phyloP scores from a whole-genome alignment of 1,284 basidiomycete species.

The Cutaneotrichosporon mucoides region DNA sequence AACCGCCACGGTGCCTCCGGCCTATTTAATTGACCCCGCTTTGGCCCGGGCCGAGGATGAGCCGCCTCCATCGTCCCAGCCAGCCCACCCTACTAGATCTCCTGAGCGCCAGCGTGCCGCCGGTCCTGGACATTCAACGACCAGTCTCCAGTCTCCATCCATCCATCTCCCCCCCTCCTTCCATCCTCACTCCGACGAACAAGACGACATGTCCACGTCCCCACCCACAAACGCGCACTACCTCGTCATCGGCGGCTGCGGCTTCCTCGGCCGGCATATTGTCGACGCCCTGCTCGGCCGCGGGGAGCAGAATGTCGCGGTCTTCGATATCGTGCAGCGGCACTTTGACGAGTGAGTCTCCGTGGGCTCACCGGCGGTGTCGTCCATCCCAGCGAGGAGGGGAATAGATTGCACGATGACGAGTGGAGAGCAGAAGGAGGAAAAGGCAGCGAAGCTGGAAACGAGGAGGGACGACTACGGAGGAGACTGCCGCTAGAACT shows the following conservation, averaged over 20 bases:
- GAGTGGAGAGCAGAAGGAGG: background rate
- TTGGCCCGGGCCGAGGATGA: background rate
- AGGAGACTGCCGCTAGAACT: background rate
- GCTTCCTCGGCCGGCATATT: constrained; percentile 86
- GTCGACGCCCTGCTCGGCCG: constrained; percentile 74
- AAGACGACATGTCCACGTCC: constrained; percentile 15
- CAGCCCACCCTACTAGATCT: background rate
- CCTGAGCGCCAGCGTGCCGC: too few relatives aligned
- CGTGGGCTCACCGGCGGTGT: too few relatives aligned
- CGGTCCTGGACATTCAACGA: too few relatives aligned
- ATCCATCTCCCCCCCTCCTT: background rate
- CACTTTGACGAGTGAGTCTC: constrained; percentile 57
- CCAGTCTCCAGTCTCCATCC: background rate
- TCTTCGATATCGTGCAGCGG: constrained; percentile 86
- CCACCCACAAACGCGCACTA: constrained; percentile 37
- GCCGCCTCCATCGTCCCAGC: background rate
- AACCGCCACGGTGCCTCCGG: background rate
- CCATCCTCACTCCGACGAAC: too few relatives aligned
- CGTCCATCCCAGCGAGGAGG: background rate
- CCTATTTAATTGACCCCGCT: background rate
- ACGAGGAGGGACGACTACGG: too few relatives aligned
- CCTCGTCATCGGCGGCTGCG: constrained; percentile 84
- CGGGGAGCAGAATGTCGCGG: constrained; percentile 68
- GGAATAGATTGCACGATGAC: too few relatives aligned
- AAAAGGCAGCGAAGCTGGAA: background rate